Conservation (phyloP, 352 stramenopile genomes). For the Blastocystis sp. region DNA sequence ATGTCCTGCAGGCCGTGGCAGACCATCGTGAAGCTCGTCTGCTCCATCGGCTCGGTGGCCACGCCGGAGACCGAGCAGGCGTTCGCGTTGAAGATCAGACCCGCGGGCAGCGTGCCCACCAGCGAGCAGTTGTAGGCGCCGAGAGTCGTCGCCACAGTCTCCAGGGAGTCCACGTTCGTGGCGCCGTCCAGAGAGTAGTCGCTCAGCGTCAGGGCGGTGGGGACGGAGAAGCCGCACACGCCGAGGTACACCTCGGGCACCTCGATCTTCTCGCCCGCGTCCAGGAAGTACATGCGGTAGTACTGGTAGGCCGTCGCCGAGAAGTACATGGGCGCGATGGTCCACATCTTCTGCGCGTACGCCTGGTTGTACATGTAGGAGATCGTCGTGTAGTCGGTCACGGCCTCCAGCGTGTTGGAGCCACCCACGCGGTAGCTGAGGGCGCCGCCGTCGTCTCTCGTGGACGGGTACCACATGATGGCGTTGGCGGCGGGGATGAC, state of each 20-base stretch:
- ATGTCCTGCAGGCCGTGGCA: background rate
- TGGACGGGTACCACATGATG: slow-evolving; percentile 23
- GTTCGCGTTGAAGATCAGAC: background rate
- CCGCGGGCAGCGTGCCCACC: background rate
- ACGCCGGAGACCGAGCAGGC: background rate
- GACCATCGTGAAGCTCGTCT: background rate
- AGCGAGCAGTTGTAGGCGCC: slow-evolving; percentile 21
- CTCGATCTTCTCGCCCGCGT: background rate
- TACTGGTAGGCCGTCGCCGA: background rate
- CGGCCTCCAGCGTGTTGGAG: background rate
- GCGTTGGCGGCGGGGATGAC: background rate
- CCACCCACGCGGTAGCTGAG: background rate
- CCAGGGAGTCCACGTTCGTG: background rate
- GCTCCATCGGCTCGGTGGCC: background rate
- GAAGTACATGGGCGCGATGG: slow-evolving; percentile 6
- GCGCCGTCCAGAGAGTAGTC: background rate
- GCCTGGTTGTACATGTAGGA: slow-evolving; percentile 8
- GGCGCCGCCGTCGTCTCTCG: background rate
- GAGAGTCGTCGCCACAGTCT: background rate
- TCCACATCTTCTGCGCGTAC: background rate
- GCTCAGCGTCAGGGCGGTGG: background rate
- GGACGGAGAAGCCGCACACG: background rate
- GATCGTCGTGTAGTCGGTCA: background rate
- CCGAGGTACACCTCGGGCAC: background rate
- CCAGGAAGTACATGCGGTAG: background rate